Conservation (phyloP, 202 grass and related monocot genomes). For the Panicum hallii region DNA sequence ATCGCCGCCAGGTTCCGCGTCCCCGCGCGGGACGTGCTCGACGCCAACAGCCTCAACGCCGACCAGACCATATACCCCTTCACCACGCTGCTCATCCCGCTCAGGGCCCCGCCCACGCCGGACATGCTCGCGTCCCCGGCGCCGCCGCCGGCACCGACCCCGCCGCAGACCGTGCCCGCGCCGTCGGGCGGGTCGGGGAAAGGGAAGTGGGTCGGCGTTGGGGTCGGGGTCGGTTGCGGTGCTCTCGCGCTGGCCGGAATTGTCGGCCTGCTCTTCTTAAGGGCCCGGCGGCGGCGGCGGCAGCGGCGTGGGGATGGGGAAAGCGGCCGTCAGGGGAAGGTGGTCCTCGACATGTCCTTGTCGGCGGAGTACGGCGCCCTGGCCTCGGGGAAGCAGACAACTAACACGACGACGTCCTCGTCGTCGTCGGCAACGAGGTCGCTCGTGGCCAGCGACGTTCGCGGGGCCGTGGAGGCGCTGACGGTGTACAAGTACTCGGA, state of each 20-base stretch:
- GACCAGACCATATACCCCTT: slow-evolving; percentile 62
- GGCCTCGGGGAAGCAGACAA: slow-evolving; percentile 45
- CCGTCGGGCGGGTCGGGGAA: slow-evolving; percentile 1
- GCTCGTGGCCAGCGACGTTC: slow-evolving; percentile 55
- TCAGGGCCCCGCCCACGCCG: slow-evolving; percentile 61
- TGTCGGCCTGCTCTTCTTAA: slow-evolving; percentile 31
- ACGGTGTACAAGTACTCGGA: slow-evolving; percentile 73
- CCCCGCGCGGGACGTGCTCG: slow-evolving; percentile 31
- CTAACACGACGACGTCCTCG: not conserved
- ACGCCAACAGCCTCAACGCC: slow-evolving; percentile 58
- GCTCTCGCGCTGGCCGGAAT: slow-evolving; percentile 42
- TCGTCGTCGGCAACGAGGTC: slow-evolving; percentile 23
- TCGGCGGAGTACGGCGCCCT: slow-evolving; percentile 50
- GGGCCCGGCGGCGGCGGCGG: slow-evolving; percentile 25
- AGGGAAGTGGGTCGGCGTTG: slow-evolving; percentile 57
- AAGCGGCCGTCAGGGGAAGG: slow-evolving; percentile 20
- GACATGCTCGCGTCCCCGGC: slow-evolving; percentile 51
- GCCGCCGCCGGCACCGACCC: slow-evolving; percentile 44
- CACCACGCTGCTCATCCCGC: slow-evolving; percentile 80
- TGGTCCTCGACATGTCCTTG: slow-evolving; percentile 18
- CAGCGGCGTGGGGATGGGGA: not conserved
- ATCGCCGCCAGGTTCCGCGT: slow-evolving; percentile 65
- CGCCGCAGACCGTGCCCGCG: slow-evolving; percentile 7
- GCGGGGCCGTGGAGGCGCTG: slow-evolving; percentile 66
- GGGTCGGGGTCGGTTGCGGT: slow-evolving; percentile 61